Percentiles rank a stretch among this genome's conserved stretches.
phyloP scores from a whole-genome alignment of 1,284 basidiomycete genomes.

The Leccinum holopus region DNA sequence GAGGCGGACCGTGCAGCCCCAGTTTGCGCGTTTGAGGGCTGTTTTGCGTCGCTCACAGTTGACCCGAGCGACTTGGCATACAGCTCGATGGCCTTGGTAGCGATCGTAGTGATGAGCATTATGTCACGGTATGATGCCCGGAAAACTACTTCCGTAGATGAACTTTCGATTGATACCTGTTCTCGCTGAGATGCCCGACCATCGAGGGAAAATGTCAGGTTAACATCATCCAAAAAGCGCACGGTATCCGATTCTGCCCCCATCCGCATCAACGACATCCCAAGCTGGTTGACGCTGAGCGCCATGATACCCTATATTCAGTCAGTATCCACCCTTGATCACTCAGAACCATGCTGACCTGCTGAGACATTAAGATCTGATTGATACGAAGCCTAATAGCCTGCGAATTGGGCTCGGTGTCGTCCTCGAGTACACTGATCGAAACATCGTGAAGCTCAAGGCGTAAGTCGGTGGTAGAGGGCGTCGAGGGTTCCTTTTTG shows the following conservation, averaged over 20 bases:
- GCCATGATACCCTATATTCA: slow-evolving; percentile 73
- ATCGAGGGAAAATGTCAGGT: slow-evolving; percentile 87
- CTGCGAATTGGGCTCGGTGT: slow-evolving; percentile 77
- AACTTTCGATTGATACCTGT: slow-evolving; percentile 82
- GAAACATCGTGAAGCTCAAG: slow-evolving; percentile 93
- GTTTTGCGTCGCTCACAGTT: slow-evolving; percentile 2
- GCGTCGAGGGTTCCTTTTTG: slow-evolving; percentile 18
- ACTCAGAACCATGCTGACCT: slow-evolving; percentile 47
- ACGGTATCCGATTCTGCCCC: slow-evolving; percentile 81
- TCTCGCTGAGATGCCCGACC: slow-evolving; percentile 72
- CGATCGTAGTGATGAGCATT: slow-evolving; percentile 84
- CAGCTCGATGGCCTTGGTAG: slow-evolving; percentile 80
- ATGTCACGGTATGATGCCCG: slow-evolving; percentile 94
- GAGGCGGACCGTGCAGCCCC: slow-evolving; percentile 6
- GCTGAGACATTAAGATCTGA: slow-evolving; percentile 90
- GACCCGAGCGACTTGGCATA: slow-evolving; percentile 41
- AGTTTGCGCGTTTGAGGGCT: slow-evolving; percentile 11
- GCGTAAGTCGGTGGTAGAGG: slow-evolving; percentile 59
- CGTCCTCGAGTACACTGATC: slow-evolving; percentile 87
- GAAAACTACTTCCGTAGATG: slow-evolving; percentile 84
- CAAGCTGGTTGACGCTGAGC: slow-evolving; percentile 78
- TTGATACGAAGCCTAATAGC: slow-evolving; percentile 86
- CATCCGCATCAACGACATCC: slow-evolving; percentile 96
- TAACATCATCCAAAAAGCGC: slow-evolving; percentile 92
- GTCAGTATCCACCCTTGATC: slow-evolving; percentile 11